These are phyloP conservation scores for Suillus ampliporus DNA, from an alignment of 768 basidiomycete genomes.

Conservation along the genomic window DNA sequence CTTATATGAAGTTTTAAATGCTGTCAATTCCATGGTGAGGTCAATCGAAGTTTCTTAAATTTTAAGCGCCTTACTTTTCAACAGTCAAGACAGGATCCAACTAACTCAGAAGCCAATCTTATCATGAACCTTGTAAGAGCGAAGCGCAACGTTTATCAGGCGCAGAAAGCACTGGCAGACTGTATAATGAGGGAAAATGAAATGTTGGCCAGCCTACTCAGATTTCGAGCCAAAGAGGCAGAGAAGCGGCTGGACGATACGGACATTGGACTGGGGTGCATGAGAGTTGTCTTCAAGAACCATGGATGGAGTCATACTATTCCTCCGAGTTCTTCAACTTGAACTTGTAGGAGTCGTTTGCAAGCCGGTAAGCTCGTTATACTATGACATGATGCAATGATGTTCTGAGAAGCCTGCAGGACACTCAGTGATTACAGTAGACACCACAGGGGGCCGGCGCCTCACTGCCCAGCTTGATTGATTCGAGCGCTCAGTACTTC, in stretches of 20 bases:
- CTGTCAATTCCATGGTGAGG: background rate
- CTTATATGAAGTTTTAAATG: background rate
- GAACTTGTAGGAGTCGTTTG: background rate
- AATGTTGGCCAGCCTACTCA: background rate
- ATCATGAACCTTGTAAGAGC: background rate
- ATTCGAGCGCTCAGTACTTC: too few relatives aligned
- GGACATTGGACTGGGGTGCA: background rate
- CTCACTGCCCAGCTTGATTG: background rate
- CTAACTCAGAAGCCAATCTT: background rate
- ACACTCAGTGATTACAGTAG: too few relatives aligned
- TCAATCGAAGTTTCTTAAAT: background rate
- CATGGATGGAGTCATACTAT: background rate
- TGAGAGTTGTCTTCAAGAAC: background rate
- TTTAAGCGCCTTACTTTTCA: background rate
- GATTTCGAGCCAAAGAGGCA: background rate
- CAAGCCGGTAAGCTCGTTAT: background rate
- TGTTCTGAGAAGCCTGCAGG: background rate
- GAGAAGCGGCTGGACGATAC: background rate
- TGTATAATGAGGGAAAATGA: background rate
- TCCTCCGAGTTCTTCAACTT: background rate
- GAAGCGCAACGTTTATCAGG: background rate
- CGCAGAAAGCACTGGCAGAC: background rate
- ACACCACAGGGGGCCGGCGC: too few relatives aligned
- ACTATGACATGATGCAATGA: background rate
- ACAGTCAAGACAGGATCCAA: background rate